Conservation (phyloP, 2,329 filamentous ascomycete species). For the Colletotrichum higginsianum region DNA sequence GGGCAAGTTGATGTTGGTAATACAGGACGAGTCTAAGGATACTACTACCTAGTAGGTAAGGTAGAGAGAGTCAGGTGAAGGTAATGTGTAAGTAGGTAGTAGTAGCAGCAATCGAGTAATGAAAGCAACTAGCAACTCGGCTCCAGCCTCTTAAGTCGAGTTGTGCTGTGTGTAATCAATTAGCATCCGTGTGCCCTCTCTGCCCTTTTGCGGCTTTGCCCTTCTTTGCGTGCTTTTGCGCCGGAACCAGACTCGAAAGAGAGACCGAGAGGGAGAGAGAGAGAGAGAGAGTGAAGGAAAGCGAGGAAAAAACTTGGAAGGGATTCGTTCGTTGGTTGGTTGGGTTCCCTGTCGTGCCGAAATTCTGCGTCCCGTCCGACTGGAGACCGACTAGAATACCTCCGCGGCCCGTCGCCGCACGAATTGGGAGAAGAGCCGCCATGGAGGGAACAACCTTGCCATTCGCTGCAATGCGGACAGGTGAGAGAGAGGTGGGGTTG, state of each 20-base stretch:
- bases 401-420: conserved; percentile 36
- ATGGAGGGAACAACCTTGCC: conserved; percentile 24
- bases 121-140: neutral
- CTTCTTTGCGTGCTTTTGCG: no score
- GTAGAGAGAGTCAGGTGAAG: no score
- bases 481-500: conserved; percentile 9
- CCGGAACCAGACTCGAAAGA: neutral
- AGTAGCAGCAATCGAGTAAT: neutral
- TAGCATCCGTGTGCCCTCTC: neutral
- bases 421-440: conserved; percentile 31
- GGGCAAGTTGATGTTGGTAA: neutral
- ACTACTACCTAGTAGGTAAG: no score
- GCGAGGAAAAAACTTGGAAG: neutral
- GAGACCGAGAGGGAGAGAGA: neutral
- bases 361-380: neutral
- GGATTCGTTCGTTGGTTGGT: neutral
- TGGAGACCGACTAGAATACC: conserved; percentile 23
- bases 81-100: no score
- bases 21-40: neutral
- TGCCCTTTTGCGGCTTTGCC: neutral
- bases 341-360: neutral
- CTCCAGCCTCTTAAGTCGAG: no score
- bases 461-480: neutral
- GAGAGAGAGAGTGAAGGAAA: neutral
- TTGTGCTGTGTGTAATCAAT: neutral